Evolutionary conservation across 2,329 filamentous ascomycete genomes (phyloP), one percentile per base, ranked within the genome.

Genomic region (Corinectria fuckeliana): DNA sequence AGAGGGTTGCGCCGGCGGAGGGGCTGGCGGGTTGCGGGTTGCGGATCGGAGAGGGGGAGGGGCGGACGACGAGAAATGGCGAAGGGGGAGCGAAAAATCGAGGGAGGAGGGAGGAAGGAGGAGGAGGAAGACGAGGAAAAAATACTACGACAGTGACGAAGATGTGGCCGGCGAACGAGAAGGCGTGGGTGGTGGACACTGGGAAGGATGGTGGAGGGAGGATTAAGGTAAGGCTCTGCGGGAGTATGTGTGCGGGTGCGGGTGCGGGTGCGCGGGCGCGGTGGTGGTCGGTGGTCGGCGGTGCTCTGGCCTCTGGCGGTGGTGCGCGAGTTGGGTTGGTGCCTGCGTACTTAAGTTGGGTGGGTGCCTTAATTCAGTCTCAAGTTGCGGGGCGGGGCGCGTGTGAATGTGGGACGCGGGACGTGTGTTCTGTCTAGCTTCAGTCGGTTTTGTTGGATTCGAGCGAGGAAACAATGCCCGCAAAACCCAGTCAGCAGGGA

Each of bases 161-260:
- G 47, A 36, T 28, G 50, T 50, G 28, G 60, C 56, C 65, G 63
- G 63, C 60, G 60, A 62, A 58, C 62, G 62, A 56, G 58, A 60
- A 38, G 41, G 53, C 36, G 38, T 36, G 38, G 11, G 50, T 21
- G 36, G 28, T 56, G 45, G 49, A 52, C 25, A 30, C 32, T 51
- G 47, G 50, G 42, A 30, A 48, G 53, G 54, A 23, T 41, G 48
- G 41, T 52, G 50, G 36, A 38, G 48, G 32, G 49, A 39, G 26
- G 38, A 39, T 50, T 26, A 34, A 36, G 45, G 44, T 50, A 50
- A 56, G 56, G 56, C 50, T 58, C 55, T 58, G 55, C 55, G 55
- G 55, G 49, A 58, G 50, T 58, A 38, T 53, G 56, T 58, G 55
- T n/a, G n/a, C 39, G 39, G 41, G 25, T 32, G 28, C 28, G 4